Conservation (phyloP, 148 eudicot genomes). For the Chenopodium quinoa region DNA sequence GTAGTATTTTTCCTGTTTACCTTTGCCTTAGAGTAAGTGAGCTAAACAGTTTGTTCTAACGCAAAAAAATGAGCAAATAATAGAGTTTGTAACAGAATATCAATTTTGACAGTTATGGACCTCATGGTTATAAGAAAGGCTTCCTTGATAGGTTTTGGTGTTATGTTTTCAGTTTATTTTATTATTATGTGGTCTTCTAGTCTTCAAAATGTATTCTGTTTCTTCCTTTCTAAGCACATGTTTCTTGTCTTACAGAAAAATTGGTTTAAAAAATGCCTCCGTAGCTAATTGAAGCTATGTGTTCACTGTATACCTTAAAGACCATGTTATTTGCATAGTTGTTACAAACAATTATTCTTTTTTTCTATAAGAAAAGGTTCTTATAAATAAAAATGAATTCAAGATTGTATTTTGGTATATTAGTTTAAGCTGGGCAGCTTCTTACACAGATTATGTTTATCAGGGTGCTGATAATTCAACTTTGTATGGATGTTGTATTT, state of each 20-base stretch:
- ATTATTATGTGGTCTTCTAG: background rate
- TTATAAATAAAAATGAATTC: background rate
- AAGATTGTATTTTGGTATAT: background rate
- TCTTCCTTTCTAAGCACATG: background rate
- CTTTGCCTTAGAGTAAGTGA: background rate
- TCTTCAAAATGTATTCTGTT: background rate
- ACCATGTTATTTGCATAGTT: background rate
- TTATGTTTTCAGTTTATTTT: background rate
- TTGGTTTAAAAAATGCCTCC: background rate
- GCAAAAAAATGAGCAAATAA: background rate
- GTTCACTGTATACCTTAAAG: background rate
- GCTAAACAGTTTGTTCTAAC: background rate
- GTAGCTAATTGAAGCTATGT: background rate
- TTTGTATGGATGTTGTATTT: constrained; percentile 86
- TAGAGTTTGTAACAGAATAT: background rate
- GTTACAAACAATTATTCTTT: background rate
- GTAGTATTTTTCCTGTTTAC: background rate
- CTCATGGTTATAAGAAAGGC: background rate
- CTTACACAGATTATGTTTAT: constrained; percentile 22
- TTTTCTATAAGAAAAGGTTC: background rate
- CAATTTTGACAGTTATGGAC: background rate
- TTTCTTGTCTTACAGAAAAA: background rate
- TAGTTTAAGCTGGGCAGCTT: background rate
- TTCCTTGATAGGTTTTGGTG: background rate
- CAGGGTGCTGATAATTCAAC: constrained; percentile 92